These are phyloP conservation scores for Yamadazyma spencermartinsiae DNA, from an alignment of 1,139 yeast species.

Conservation along the genomic window DNA sequence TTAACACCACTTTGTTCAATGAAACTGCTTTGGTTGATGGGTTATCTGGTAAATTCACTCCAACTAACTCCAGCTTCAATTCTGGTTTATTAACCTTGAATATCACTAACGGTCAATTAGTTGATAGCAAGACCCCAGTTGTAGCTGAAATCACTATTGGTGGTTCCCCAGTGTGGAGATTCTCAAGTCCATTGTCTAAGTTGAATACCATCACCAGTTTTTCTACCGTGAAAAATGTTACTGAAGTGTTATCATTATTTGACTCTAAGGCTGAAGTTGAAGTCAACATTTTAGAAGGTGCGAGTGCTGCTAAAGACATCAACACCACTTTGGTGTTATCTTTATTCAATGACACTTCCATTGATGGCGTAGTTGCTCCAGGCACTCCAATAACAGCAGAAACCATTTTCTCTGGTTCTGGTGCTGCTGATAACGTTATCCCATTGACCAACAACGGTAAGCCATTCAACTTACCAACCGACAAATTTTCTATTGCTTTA, in stretches of 20 bases:
- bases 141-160: conserved; percentile 23
- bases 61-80: conserved; percentile 20
- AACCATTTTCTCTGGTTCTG: conserved; percentile 12
- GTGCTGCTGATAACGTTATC: conserved; percentile 17
- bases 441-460: conserved; percentile 15
- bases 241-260: conserved; percentile 22
- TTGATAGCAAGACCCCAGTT: conserved; percentile 14
- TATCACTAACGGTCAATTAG: conserved; percentile 18
- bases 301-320: conserved; percentile 13
- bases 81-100: conserved; percentile 24
- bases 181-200: conserved; percentile 22
- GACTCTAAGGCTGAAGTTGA: conserved; percentile 12
- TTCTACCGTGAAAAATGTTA: conserved; percentile 22
- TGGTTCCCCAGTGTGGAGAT: conserved; percentile 25
- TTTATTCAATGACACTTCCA: conserved; percentile 18
- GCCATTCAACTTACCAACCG: conserved; percentile 15
- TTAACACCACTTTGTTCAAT: conserved; percentile 16
- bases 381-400: conserved; percentile 9
- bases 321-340: conserved; percentile 17
- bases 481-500: conserved; percentile 13
- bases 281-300: conserved; percentile 21
- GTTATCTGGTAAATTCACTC: conserved; percentile 16
- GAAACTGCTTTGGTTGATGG: conserved; percentile 14
- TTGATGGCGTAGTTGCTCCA: conserved; percentile 4
- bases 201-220: conserved; percentile 17